Evolutionary conservation across 176 grass and related monocot species (phyloP), one percentile per base, ranked within the genome.

Genomic region (Avena insularis): DNA sequence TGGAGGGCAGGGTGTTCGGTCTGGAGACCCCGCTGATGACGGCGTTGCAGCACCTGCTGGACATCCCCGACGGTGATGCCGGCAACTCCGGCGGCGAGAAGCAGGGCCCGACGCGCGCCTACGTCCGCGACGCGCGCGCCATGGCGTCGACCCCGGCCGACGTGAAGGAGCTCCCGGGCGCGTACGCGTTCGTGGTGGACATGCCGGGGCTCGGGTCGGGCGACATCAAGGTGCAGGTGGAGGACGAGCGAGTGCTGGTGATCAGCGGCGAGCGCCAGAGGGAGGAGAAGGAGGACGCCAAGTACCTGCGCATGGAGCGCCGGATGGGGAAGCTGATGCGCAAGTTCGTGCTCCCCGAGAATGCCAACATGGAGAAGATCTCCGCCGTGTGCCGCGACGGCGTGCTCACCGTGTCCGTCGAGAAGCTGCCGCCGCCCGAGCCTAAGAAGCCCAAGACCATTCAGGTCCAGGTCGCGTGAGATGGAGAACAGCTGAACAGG

Each of bases 381-480:
- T 81, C 95, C 4, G 92, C 95, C 0, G 84, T 86, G 10, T 94
- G 85, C 89, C 86, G 79, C 47, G 92, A 97, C 53, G 95, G 95
- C 9, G 94, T 94, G 73, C 85, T 97, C 19, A 92, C 84, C 2
- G 92, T 97, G 2, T 81, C 71, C 50, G 86, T 97, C 0, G 77
- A 94, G 46, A 97, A 94, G 85, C 60, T 92, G 11, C 95, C 95
- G 1, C 92, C 92, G 77, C 95, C 95, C 0, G 92, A 94, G 86
- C 95, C 95, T 16, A 97, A 97, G 90, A 97, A 97, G 84, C 90
- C 92, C 65, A 94, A 91, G 88, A 91, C 88, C 77, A 89, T 97
- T 86, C 88, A 97, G 83, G 90, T 97, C 9, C 91, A 92, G 90
- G 81, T 94, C 40, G 84, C 40, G 0, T 43, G 40, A 43, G 29